Percentiles rank a stretch among this genome's conserved stretches.
Evolutionary conservation across 1,139 yeast genomes (phyloP).

Genomic region (Spencermartinsiella ligniputridi): DNA sequence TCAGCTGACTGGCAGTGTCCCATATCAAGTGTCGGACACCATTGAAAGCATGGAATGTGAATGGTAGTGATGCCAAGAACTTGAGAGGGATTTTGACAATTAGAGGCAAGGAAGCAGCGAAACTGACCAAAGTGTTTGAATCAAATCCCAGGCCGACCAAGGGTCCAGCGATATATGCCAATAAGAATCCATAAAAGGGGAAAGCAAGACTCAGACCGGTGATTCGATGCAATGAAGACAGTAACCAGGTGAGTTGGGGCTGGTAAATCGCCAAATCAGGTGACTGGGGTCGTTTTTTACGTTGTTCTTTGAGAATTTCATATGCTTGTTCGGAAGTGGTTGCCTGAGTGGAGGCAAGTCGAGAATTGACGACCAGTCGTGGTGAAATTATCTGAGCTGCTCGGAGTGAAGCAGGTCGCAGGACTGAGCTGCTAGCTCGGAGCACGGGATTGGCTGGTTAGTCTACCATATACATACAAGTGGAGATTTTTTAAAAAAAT

Average conservation of each 20-base stretch:
- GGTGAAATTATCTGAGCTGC: conserved; percentile 4
- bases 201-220: conserved; percentile 81
- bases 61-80: conserved; percentile 71
- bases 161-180: conserved; percentile 69
- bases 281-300: conserved; percentile 82
- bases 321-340: conserved; percentile 63
- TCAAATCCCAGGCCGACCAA: conserved; percentile 57
- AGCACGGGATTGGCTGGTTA: neutral
- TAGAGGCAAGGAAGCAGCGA: conserved; percentile 51
- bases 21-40: conserved; percentile 91
- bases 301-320: conserved; percentile 70
- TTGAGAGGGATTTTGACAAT: conserved; percentile 60
- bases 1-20: conserved; percentile 80
- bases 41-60: conserved; percentile 78
- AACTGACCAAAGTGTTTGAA: conserved; percentile 52
- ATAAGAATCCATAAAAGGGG: conserved; percentile 67
- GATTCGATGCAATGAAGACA: conserved; percentile 82
- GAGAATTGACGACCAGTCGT: conserved; percentile 1
- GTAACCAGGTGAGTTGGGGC: conserved; percentile 79
- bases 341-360: conserved; percentile 36
- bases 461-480: no score
- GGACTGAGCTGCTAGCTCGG: neutral
- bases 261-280: conserved; percentile 88
- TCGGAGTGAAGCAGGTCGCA: neutral
- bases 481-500: no score